Conservation (phyloP, 768 basidiomycete genomes). For the Gymnopilus junonius region DNA sequence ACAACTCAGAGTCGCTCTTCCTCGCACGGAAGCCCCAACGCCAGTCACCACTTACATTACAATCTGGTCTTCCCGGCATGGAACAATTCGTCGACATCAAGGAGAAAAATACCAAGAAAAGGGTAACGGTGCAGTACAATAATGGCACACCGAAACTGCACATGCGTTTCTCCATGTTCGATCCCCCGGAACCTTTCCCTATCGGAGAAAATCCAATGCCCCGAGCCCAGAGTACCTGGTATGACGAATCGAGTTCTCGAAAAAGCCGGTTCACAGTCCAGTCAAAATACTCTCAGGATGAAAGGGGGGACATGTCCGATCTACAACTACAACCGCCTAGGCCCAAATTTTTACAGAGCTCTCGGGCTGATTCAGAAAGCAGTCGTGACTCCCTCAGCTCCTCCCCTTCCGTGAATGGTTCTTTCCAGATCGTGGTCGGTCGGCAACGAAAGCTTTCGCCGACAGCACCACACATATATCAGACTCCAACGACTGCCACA, state of each 20-base stretch:
- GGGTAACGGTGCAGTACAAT: slow-evolving; percentile 54
- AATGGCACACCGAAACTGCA: slow-evolving; percentile 53
- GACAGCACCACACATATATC: slow-evolving; percentile 25
- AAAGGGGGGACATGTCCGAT: too few species aligned
- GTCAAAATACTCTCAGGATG: slow-evolving; percentile 13
- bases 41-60: slow-evolving; percentile 7
- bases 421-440: slow-evolving; percentile 32
- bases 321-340: slow-evolving; percentile 9
- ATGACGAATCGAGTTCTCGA: slow-evolving; percentile 8
- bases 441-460: slow-evolving; percentile 28
- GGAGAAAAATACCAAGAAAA: slow-evolving; percentile 30
- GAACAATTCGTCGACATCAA: slow-evolving; percentile 27
- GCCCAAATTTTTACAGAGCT: slow-evolving; percentile 13
- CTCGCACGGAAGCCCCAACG: slow-evolving; percentile 18
- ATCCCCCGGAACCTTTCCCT: slow-evolving; percentile 41
- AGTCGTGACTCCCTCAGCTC: slow-evolving; percentile 17
- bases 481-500: slow-evolving; percentile 8
- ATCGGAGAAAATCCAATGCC: slow-evolving; percentile 31
- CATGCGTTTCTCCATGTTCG: slow-evolving; percentile 58
- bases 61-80: slow-evolving; percentile 22
- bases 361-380: neutral
- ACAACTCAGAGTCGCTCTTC: slow-evolving; percentile 13
- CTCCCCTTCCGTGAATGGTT: slow-evolving; percentile 12
- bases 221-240: slow-evolving; percentile 25
- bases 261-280: slow-evolving; percentile 6